These are phyloP conservation scores for Lithohypha guttulata DNA, from an alignment of 2,329 filamentous ascomycete species.

Conservation along the genomic window DNA sequence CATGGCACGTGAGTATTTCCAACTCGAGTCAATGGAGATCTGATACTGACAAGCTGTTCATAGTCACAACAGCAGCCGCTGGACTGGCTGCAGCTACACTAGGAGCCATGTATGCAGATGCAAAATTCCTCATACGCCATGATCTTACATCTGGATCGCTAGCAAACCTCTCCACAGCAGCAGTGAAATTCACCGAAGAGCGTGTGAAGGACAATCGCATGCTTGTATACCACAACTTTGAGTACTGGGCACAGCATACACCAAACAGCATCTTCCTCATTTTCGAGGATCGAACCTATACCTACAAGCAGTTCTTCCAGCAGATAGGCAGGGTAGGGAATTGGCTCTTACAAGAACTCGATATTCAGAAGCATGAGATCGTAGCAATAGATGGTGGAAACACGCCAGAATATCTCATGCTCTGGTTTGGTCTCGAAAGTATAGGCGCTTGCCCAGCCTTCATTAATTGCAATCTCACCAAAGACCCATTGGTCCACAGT, in stretches of 20 bases:
- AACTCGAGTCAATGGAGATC: background rate
- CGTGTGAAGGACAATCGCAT: slow-evolving; percentile 41
- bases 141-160: slow-evolving; percentile 45
- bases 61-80: slow-evolving; percentile 19
- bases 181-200: slow-evolving; percentile 15
- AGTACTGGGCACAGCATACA: slow-evolving; percentile 45
- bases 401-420: slow-evolving; percentile 55
- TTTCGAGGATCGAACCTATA: slow-evolving; percentile 52
- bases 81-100: slow-evolving; percentile 27
- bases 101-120: slow-evolving; percentile 53
- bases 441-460: slow-evolving; percentile 58
- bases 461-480: slow-evolving; percentile 55
- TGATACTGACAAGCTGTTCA: too few species aligned
- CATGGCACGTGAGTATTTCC: slow-evolving; percentile 5
- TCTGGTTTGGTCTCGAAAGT: slow-evolving; percentile 54
- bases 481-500: slow-evolving; percentile 54
- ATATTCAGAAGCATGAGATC: slow-evolving; percentile 48
- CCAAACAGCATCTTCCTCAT: slow-evolving; percentile 52
- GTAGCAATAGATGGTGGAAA: slow-evolving; percentile 59
- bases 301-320: slow-evolving; percentile 46
- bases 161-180: slow-evolving; percentile 9
- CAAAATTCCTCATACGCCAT: slow-evolving; percentile 55
- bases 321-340: slow-evolving; percentile 49
- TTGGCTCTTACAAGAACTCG: slow-evolving; percentile 46
- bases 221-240: slow-evolving; percentile 59